These are phyloP conservation scores for Rutstroemia sydowiana DNA, from an alignment of 2,329 filamentous ascomycete species.

Conservation along the genomic window DNA sequence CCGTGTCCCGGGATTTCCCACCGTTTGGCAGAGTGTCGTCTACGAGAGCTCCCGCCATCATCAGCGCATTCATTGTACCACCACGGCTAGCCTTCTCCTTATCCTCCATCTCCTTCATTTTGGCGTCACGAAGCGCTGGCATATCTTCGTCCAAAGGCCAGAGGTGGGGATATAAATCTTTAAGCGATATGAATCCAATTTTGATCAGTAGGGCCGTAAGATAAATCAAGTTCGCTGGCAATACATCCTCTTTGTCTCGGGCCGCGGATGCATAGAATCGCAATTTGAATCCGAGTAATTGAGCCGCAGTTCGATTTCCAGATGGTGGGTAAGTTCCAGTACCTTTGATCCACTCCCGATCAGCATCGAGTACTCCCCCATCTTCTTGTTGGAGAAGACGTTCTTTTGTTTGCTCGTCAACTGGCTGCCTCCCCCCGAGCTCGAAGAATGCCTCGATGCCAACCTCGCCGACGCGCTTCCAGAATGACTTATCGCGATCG, in stretches of 20 bases:
- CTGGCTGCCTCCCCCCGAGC: constrained; percentile 64
- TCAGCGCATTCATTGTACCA: constrained; percentile 69
- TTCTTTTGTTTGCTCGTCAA: constrained; percentile 47
- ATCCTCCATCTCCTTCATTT: constrained; percentile 69
- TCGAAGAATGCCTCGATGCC: constrained; percentile 86
- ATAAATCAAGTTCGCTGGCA: constrained; percentile 90
- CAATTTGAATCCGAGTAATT: constrained; percentile 93
- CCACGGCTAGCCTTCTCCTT: constrained; percentile 66
- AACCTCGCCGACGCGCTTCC: constrained; percentile 66
- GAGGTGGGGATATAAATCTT: constrained; percentile 85
- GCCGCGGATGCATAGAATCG: constrained; percentile 84
- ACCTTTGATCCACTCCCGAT: constrained; percentile 67
- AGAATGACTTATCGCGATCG: constrained; percentile 68
- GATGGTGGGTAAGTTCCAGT: constrained; percentile 76
- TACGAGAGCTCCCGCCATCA: constrained; percentile 76
- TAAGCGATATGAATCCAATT: constrained; percentile 89
- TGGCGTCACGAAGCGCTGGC: constrained; percentile 62
- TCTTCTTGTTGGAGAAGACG: constrained; percentile 35
- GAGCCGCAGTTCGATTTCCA: constrained; percentile 87
- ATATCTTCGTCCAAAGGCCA: constrained; percentile 81
- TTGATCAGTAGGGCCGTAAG: constrained; percentile 90
- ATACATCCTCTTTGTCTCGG: constrained; percentile 64
- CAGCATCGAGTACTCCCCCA: constrained; percentile 42
- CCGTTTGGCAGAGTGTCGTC: constrained; percentile 62
- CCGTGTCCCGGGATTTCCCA: constrained; percentile 39